phyloP scores from a whole-genome alignment of 176 grass and related monocot genomes.

The Paspalum vaginatum region DNA sequence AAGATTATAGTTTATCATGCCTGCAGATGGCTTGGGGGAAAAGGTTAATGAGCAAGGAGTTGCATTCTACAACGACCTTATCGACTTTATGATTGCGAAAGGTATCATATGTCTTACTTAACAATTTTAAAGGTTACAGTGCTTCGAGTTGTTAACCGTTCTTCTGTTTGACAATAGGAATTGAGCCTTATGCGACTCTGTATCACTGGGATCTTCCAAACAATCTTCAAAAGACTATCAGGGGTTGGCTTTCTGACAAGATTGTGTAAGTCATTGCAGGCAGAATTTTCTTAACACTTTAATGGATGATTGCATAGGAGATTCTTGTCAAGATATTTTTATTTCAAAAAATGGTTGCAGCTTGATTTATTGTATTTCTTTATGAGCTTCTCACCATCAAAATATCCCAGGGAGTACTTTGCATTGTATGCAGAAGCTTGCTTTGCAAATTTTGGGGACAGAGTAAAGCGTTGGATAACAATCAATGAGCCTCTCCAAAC shows the following conservation, averaged over 20 bases:
- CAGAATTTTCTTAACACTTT: constrained; percentile 9
- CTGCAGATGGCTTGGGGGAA: constrained; percentile 85
- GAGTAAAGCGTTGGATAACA: constrained; percentile 96
- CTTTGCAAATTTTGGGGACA: constrained; percentile 95
- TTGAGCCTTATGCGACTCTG: constrained; percentile 85
- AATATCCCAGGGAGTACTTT: constrained; percentile 85
- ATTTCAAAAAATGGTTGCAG: background rate
- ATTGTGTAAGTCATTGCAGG: constrained; percentile 78
- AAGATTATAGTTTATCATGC: constrained; percentile 30
- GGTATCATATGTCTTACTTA: constrained; percentile 53
- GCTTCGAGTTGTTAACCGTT: constrained; percentile 30
- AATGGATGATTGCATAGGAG: background rate
- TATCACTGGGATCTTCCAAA: constrained; percentile 99
- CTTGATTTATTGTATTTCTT: constrained; percentile 47
- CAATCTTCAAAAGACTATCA: constrained; percentile 66
- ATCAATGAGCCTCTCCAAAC: constrained; percentile 99
- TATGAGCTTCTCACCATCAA: constrained; percentile 42
- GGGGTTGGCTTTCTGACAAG: constrained; percentile 90
- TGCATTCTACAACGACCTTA: constrained; percentile 87
- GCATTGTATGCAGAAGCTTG: constrained; percentile 95
- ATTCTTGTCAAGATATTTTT: constrained; percentile 16
- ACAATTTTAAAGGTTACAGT: constrained; percentile 40
- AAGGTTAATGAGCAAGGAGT: constrained; percentile 80
- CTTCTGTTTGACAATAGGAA: constrained; percentile 58
- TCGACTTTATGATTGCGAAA: constrained; percentile 90